These are phyloP conservation scores for Botryotinia convoluta DNA, from an alignment of 2,329 filamentous ascomycete species.

Conservation along the genomic window DNA sequence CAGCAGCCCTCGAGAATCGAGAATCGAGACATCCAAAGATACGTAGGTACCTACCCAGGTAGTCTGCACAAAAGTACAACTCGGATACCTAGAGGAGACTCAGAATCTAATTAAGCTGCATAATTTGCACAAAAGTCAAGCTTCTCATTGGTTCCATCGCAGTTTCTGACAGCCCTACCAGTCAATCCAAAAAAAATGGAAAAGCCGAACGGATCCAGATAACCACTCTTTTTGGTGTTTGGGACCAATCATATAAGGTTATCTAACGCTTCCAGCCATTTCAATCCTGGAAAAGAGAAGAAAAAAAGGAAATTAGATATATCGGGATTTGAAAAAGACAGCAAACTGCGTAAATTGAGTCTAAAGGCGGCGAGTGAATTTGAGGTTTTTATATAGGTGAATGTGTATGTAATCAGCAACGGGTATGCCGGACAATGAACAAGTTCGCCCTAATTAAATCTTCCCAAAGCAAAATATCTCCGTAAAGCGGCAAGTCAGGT, in stretches of 20 bases:
- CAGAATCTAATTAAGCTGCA: background rate
- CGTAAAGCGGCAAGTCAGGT: background rate
- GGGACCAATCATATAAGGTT: background rate
- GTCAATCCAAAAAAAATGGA: background rate
- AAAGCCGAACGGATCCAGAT: background rate
- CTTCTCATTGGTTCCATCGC: background rate
- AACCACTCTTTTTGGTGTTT: background rate
- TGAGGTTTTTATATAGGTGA: background rate
- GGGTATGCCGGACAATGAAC: background rate
- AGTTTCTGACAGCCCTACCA: slow-evolving; percentile 5
- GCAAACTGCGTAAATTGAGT: background rate
- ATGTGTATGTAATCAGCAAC: background rate
- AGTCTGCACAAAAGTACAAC: background rate
- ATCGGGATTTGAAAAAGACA: background rate
- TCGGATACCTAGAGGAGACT: background rate
- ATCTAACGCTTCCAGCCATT: slow-evolving; percentile 12
- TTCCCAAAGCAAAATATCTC: background rate
- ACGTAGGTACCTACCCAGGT: too few relatives aligned
- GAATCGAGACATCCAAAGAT: background rate
- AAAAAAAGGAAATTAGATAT: slow-evolving; percentile 4
- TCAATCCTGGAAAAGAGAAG: background rate
- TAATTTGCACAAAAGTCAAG: background rate
- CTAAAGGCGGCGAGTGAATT: background rate
- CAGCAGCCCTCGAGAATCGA: background rate
- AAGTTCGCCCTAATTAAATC: background rate